Evolutionary conservation across 768 basidiomycete genomes (phyloP), one percentile per base, ranked within the genome.

Genomic region (Steccherinum ochraceum): DNA sequence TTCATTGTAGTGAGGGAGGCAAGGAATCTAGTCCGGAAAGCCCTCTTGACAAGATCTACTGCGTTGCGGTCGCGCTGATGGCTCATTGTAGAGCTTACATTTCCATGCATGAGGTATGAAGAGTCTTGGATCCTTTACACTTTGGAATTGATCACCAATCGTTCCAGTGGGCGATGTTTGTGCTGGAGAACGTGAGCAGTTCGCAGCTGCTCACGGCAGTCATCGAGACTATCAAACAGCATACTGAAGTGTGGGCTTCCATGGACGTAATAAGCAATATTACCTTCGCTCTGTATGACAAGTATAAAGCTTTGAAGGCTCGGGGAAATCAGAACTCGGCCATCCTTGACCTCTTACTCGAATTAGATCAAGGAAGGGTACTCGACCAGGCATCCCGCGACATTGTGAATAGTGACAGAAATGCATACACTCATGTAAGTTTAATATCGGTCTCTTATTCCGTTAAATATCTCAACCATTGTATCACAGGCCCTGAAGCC

Each of bases 231-330:
- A 72, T 92, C n/a, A 77, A 80, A 52, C 80, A 84, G 5, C 84
- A 84, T 58, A 75, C 78, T 11, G 76, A 79, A 19, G 81, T 90
- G 45, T 92, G 88, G 89, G 77, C 79, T 12, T 87, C 84, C 53
- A 87, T 91, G 83, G 75, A 86, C 58, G 75, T 68, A 11, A 76
- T 78, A 53, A 68, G 70, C 18, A 66, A 60, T 0, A 81, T 91
- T 48, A 73, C 82, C 2, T 66, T 69, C 5, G 76, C 84, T 0
- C 74, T 92, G 20, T 80, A 81, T 58, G 65, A 72, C 24, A 78
- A 83, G 2, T 81, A 89, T 59, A 74, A 81, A 47, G 63, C 69
- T 1, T 86, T 82, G 79, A 83, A 82, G 59, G 69, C 73, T 13
- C 76, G 78, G 50, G 85, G 87, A 21, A 69, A 79, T 46, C 84